Percentiles rank a stretch among this genome's conserved stretches.
Conservation (phyloP, 2,329 filamentous ascomycete genomes). For the Alternaria panax region DNA sequence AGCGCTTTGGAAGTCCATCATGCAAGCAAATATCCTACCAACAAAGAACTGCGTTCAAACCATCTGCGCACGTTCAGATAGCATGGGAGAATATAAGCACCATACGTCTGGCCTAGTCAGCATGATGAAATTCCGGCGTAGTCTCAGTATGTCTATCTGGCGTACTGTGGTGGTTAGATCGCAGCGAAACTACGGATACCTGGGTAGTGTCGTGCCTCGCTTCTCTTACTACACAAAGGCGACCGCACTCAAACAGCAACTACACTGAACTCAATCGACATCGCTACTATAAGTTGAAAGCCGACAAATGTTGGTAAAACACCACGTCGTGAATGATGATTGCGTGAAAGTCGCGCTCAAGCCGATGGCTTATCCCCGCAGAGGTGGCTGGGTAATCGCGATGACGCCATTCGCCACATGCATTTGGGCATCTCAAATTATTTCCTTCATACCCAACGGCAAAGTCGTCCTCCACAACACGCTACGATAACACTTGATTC, state of each 20-base stretch:
- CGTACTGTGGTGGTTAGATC: neutral
- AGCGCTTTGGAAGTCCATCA: neutral
- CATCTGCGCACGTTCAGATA: neutral
- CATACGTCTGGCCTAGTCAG: too few relatives aligned
- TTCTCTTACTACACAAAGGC: neutral
- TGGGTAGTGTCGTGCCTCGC: neutral
- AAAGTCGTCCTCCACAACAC: conserved; percentile 3
- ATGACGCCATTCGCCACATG: conserved; percentile 41
- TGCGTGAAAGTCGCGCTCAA: neutral
- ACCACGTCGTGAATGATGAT: neutral
- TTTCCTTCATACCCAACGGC: conserved; percentile 9
- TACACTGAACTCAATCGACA: neutral
- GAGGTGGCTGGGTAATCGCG: conserved; percentile 31
- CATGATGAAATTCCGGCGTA: too few relatives aligned
- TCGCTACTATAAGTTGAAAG: neutral
- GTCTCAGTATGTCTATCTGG: neutral
- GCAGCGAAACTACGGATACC: neutral
- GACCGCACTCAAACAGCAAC: neutral
- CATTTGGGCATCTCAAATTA: conserved; percentile 20
- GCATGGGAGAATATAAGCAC: neutral
- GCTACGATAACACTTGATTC: neutral
- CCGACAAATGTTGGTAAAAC: neutral
- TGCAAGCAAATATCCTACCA: neutral
- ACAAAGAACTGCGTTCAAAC: neutral
- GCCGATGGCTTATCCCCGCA: conserved; percentile 8